A percentile compares a stretch with the other conserved stretches of the same genome.
Evolutionary conservation across 345 rosid genomes (phyloP).

Genomic region (Stellera chamaejasme): DNA sequence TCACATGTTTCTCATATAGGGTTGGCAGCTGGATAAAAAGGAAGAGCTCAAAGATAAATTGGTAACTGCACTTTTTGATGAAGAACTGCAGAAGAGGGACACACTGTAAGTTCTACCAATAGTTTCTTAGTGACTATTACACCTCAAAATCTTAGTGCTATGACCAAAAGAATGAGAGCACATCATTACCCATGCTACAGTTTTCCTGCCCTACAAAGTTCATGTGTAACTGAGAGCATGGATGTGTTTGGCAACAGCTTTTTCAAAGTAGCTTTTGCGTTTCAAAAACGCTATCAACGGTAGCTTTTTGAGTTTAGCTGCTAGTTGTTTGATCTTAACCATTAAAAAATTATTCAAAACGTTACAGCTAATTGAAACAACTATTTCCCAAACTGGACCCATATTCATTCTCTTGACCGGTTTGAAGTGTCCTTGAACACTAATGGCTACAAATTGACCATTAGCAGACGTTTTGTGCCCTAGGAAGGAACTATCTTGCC

Average conservation of each 20-base stretch:
- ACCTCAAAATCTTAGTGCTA: not conserved
- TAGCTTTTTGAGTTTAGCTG: no score
- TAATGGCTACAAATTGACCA: slow-evolving; percentile 1
- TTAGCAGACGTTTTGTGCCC: not conserved
- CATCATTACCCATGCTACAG: not conserved
- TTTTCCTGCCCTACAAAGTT: slow-evolving; percentile 10
- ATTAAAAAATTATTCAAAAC: no score
- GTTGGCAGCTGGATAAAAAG: slow-evolving; percentile 48
- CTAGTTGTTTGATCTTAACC: no score
- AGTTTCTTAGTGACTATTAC: not conserved
- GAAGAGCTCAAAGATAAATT: slow-evolving; percentile 57
- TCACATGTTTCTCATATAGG: slow-evolving; percentile 19
- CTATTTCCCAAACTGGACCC: no score
- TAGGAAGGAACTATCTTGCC: not conserved
- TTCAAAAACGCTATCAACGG: no score
- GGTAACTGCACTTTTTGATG: slow-evolving; percentile 62
- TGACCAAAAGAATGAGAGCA: slow-evolving; percentile 4
- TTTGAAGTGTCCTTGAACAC: no score
- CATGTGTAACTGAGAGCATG: not conserved
- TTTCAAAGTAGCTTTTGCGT: no score
- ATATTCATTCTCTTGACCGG: not conserved
- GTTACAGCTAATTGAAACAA: no score
- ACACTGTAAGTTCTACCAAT: slow-evolving; percentile 58
- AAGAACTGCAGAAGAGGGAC: slow-evolving; percentile 59
- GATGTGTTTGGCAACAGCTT: no score